phyloP scores from a whole-genome alignment of 768 basidiomycete species.

The Boletales sp. region DNA sequence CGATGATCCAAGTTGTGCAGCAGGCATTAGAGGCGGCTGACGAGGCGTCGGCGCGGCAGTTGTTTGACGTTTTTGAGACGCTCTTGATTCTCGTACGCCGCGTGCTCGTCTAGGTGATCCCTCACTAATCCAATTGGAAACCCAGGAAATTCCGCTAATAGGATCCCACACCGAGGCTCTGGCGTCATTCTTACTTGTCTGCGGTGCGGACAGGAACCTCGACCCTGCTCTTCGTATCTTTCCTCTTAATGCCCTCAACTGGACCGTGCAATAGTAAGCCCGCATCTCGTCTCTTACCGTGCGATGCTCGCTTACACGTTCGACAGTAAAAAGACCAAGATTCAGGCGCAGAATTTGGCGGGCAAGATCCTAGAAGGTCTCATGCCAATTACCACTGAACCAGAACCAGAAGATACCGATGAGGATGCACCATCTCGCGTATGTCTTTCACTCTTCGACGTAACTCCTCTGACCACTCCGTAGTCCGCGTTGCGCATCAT shows the following conservation, averaged over 20 bases:
- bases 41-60: conserved; percentile 77
- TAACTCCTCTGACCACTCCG: conserved; percentile 5
- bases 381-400: conserved; percentile 91
- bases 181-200: conserved; percentile 81
- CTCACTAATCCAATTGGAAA: conserved; percentile 4
- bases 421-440: conserved; percentile 92
- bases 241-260: conserved; percentile 89
- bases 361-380: conserved; percentile 84
- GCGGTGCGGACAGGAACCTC: conserved; percentile 73
- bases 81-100: conserved; percentile 80
- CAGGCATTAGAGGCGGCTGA: conserved; percentile 77
- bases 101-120: background rate
- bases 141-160: conserved; percentile 89
- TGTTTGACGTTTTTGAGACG: conserved; percentile 95
- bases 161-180: conserved; percentile 85
- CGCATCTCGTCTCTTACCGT: background rate
- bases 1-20: conserved; percentile 85
- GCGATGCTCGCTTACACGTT: conserved; percentile 2
- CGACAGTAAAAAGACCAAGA: conserved; percentile 89
- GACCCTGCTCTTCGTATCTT: conserved; percentile 83
- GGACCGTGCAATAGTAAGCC: conserved; percentile 93
- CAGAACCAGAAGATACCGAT: conserved; percentile 89
- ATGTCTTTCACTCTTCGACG: conserved; percentile 26
- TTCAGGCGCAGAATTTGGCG: conserved; percentile 83
- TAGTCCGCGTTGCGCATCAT: conserved; percentile 93